Evolutionary conservation across 1,284 basidiomycete genomes (phyloP), one percentile per base, ranked within the genome.

Genomic region (Boletus smithii): DNA sequence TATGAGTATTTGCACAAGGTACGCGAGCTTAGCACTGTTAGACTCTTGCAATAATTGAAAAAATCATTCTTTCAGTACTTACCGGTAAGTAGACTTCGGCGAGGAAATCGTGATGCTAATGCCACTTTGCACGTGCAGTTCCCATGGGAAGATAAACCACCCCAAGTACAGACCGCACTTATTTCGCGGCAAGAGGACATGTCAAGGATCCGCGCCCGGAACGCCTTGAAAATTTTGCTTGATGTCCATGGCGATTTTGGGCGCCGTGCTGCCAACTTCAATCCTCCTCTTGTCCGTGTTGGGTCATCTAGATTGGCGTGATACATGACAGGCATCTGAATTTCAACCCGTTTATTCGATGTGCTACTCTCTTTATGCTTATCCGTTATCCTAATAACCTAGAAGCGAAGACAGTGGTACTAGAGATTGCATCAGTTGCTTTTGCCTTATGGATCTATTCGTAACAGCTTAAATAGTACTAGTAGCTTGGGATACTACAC

Each of bases 141-240:
- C 70, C 91, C 91, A 40, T 90, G 77, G 79, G 79, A 78, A 59
- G 80, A 81, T 17, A 76, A 80, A 58, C 77, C 76, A 49, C 73
- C 70, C 45, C 76, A 79, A 61, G 76, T 84, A 52, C 79, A 88
- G 63, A 88, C 86, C 9, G 76, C 78, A 34, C 76, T 88, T 49
- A 88, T 83, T 26, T 77, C 80, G 38, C 78, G 79, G 50, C 80
- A 79, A 46, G 89, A 92, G 58, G 93, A 97, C 55, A 77, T 97
- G 66, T 82, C 91, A 33, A 83, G 86, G 61, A 79, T 95, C 47
- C 82, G 94, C 49, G 94, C 94, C 17, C 77, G 93, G 51, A 95
- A 95, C 73, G 94, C 92, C n/a, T 79, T 97, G 59, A 91, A 90
- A 68, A 91, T 91, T 53, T 66, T 91, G 53, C 69, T 91, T 61